Base-by-base conservation (phyloP, 345 rosid genomes). In the Erucastrum elatum region DNA sequence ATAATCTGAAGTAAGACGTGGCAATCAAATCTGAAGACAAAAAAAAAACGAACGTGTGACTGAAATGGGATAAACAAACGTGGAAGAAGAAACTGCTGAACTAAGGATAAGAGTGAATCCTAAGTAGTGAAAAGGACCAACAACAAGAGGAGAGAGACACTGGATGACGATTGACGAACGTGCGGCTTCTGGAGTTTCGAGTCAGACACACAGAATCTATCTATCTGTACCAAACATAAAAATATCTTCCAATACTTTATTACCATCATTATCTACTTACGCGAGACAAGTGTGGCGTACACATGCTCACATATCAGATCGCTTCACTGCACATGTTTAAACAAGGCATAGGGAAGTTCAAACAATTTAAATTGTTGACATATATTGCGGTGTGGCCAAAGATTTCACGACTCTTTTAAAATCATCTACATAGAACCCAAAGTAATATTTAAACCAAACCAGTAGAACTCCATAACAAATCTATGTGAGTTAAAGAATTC, bases 141-240 rank as follows among this genome's bases (percentile, higher is more conserved):
- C 37, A 66, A 7, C 65, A 33, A 4, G 26, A 39, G 41, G 15
- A 41, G 65, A 37, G 10, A 55, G 44, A 64, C 44, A 65, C 16
- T 8, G 72, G 77, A 78, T 78, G 53, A 65, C 72, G 77, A 78
- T 21, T 21, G 21, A 21, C 21, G 21, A 21, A 78, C 77, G 81
- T 78, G 77, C 68, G 77, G 77, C 77, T 46, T 71, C 58, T 64
- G 8, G 63, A 46, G 64, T 69, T 33, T 35, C 75, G 4, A 62
- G 75, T 69, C 80, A 49, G 70, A 62, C 70, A 21, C 1, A 63
- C 17, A 76, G 56, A 69, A 76, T 76, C 64, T 76, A 2, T 69
- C 4, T 61, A 30, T 30, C 53, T 21, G n/a, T 15, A 6, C 0
- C 9, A 21, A 21, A 21, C 21, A 21, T 4, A 15, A n/a, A 55